Evolutionary conservation across 2,329 filamentous ascomycete genomes (phyloP), one percentile per base, ranked within the genome.

Genomic region (Simplicillium sp.): DNA sequence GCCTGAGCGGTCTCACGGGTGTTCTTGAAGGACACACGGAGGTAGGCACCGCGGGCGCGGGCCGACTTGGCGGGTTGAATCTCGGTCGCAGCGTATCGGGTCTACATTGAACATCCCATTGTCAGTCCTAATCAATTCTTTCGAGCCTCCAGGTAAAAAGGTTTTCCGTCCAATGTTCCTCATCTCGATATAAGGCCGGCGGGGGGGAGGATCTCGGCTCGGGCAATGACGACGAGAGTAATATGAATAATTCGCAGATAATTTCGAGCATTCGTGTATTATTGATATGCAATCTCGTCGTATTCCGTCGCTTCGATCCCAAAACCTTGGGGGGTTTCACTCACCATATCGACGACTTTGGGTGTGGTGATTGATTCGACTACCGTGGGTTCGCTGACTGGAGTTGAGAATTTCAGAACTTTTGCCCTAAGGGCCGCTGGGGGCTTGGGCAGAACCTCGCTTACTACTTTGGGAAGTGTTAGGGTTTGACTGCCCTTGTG

Each of bases 1-100:
- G 89, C 89, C 79, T 97, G 92, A 54, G 94, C 92, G 56, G 90
- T 96, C 80, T 98, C 94, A 66, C 92, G 88, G 68, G 92, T 98
- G 84, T 98, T 98, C 84, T 98, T 98, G 87, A 96, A 98, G 60
- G 87, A 94, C 60, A 97, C 90, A 68, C 92, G 88, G 62, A 98
- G 86, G 80, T 97, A 98, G 68, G 89, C 88, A 72, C 94, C 92
- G 73, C 92, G 89, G 66, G 90, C 85, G 77, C 90, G 87, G 71
- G 92, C 92, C 75, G 87, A 94, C 81, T 95, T 96, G 59, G 82
- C 78, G 70, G 82, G 73, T 61, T 84, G 76, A 67, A 94, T 90
- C 68, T 88, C 79, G 65, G 82, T 86, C 67, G 85, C 85, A 72
- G 87, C 87, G 88, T 96, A 96, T 73, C 89, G 87, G 78, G 94